These are phyloP conservation scores for Schwanniomyces occidentalis DNA, from an alignment of 805 yeast genomes.

Conservation along the genomic window DNA sequence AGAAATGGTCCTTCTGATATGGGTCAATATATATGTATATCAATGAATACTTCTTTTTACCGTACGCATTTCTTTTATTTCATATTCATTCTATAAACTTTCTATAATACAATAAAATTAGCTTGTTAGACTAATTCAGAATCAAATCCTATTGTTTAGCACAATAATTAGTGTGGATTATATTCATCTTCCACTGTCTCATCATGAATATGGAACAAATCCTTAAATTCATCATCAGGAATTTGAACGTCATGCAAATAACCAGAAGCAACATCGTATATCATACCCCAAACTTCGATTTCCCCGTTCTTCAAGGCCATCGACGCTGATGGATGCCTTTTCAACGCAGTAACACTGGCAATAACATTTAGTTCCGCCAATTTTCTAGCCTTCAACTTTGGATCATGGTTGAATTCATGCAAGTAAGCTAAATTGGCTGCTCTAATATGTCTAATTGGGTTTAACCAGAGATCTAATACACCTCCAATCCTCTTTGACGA, in stretches of 20 bases:
- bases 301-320: conserved; percentile 62
- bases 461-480: conserved; percentile 71
- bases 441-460: conserved; percentile 66
- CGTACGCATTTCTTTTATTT: too few relatives aligned
- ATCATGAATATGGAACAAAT: conserved; percentile 42
- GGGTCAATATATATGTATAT: too few relatives aligned
- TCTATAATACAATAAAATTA: too few relatives aligned
- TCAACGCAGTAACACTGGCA: conserved; percentile 67
- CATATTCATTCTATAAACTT: too few relatives aligned
- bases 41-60: too few relatives aligned
- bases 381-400: conserved; percentile 54
- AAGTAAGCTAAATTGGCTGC: conserved; percentile 57
- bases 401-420: conserved; percentile 45
- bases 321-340: conserved; percentile 65
- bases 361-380: conserved; percentile 77
- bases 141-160: too few relatives aligned
- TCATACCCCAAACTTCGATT: conserved; percentile 77
- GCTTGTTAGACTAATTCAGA: too few relatives aligned
- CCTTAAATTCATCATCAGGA: conserved; percentile 45
- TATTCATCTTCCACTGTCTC: conserved; percentile 10
- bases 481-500: conserved; percentile 65
- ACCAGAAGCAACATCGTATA: conserved; percentile 83
- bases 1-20: too few relatives aligned
- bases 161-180: conserved; percentile 1
- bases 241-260: conserved; percentile 44